Percentiles rank a stretch among this genome's conserved stretches.
Evolutionary conservation across 1,139 yeast species (phyloP).

Genomic region (Scheffersomyces parashehatae): DNA sequence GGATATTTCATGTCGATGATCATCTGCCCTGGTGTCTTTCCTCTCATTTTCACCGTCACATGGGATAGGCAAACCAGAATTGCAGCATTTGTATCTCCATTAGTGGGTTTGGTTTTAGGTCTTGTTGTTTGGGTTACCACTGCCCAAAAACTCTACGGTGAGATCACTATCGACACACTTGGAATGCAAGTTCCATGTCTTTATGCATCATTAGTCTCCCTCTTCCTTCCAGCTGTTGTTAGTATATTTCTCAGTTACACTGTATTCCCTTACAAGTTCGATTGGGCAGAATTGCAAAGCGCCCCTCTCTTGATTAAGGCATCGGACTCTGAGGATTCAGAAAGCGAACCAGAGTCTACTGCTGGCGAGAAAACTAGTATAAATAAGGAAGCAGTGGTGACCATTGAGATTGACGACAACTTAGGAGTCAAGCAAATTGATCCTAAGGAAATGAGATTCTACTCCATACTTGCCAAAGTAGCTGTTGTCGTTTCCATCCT

Average conservation of each 20-base stretch:
- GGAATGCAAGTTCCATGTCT: conserved; percentile 34
- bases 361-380: not conserved
- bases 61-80: conserved; percentile 32
- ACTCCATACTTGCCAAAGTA: conserved; percentile 29
- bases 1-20: conserved; percentile 35
- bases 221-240: conserved; percentile 30
- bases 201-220: conserved; percentile 31
- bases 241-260: conserved; percentile 26
- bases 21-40: conserved; percentile 36
- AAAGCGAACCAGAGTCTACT: not conserved
- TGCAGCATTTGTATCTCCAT: conserved; percentile 28
- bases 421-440: not conserved
- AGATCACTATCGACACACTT: conserved; percentile 22
- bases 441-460: conserved; percentile 13
- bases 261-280: conserved; percentile 27
- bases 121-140: conserved; percentile 26
- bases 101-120: conserved; percentile 23
- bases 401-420: not conserved
- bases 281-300: conserved; percentile 28
- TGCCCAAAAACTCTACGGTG: conserved; percentile 22
- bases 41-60: conserved; percentile 30
- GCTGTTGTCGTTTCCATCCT: conserved; percentile 26
- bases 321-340: not conserved
- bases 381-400: not conserved
- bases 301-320: conserved; percentile 20